Percentiles rank a stretch among this genome's conserved stretches.
These are phyloP conservation scores for Russula brevipes DNA, from an alignment of 768 basidiomycete species.

Conservation along the genomic window DNA sequence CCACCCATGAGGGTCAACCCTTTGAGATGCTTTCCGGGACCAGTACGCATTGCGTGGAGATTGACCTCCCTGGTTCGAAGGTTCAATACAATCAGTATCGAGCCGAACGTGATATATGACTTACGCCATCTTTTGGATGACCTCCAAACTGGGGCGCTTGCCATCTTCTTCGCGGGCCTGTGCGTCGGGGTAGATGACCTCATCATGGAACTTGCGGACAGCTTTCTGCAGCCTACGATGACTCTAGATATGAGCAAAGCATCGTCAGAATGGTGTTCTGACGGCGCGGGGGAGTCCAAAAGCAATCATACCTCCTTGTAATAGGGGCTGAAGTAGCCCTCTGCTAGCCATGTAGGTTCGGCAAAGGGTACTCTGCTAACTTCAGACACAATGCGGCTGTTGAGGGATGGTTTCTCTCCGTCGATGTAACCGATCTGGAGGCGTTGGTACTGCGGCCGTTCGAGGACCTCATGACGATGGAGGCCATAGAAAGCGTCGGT, in stretches of 20 bases:
- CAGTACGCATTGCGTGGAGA: slow-evolving; percentile 86
- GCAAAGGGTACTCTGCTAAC: slow-evolving; percentile 79
- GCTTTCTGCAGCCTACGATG: slow-evolving; percentile 58
- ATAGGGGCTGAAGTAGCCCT: slow-evolving; percentile 71
- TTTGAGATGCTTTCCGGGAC: slow-evolving; percentile 83
- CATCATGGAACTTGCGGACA: slow-evolving; percentile 63
- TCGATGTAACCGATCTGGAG: slow-evolving; percentile 69
- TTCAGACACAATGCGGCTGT: slow-evolving; percentile 47
- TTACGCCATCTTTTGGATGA: slow-evolving; percentile 80
- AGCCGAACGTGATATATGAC: slow-evolving; percentile 19
- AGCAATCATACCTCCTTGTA: slow-evolving; percentile 57
- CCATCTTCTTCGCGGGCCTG: slow-evolving; percentile 77
- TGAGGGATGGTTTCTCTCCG: slow-evolving; percentile 54
- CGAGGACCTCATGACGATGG: slow-evolving; percentile 80
- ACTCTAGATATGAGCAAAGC: slow-evolving; percentile 37
- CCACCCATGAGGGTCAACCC: slow-evolving; percentile 74
- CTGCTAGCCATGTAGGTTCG: slow-evolving; percentile 77
- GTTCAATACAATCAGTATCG: not conserved
- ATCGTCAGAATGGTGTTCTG: not conserved
- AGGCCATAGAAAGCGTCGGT: slow-evolving; percentile 87
- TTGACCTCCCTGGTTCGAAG: slow-evolving; percentile 49
- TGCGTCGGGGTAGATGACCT: slow-evolving; percentile 49
- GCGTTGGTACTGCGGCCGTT: slow-evolving; percentile 65
- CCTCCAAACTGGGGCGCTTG: slow-evolving; percentile 74
- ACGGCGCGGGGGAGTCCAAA: not conserved